Evolutionary conservation across 192 early-diverging fungal genomes (phyloP).

Genomic region (Fimicolochytrium jonesii): DNA sequence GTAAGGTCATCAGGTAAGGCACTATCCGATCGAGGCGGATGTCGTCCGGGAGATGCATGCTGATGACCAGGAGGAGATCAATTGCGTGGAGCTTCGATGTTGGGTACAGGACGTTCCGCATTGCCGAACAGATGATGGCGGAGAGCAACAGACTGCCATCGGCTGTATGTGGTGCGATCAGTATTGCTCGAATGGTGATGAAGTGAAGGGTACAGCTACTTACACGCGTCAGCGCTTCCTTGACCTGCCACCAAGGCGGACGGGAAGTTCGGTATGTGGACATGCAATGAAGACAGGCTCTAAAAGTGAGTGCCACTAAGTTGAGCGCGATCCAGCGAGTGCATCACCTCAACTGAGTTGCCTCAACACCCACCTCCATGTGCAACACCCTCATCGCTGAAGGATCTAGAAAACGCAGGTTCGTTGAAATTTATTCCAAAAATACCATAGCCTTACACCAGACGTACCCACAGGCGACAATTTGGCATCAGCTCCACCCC

Average conservation of each 20-base stretch:
- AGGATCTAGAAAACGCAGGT: no score
- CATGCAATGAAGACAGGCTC: conserved; percentile 20
- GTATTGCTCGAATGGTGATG: not conserved
- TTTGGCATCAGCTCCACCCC: no score
- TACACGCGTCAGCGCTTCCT: conserved; percentile 11
- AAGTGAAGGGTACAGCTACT: not conserved
- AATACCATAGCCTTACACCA: no score
- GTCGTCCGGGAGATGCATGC: conserved; percentile 64
- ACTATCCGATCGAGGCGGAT: conserved; percentile 70
- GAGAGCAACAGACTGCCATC: conserved; percentile 69
- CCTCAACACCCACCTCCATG: no score
- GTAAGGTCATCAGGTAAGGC: conserved; percentile 68
- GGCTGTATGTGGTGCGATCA: conserved; percentile 23
- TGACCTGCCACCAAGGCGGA: no score
- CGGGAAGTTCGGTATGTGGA: conserved; percentile 31
- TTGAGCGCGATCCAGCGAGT: no score
- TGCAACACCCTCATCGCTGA: no score
- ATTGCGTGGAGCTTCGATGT: conserved; percentile 66
- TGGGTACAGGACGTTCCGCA: conserved; percentile 69
- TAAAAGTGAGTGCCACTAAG: no score
- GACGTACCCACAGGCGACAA: no score
- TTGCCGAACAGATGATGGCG: conserved; percentile 60
- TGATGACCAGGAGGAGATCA: conserved; percentile 68
- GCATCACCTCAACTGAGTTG: no score
- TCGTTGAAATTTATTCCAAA: no score